A percentile compares a stretch with the other conserved stretches of the same genome.
Conservation (phyloP, 2,329 filamentous ascomycete genomes). For the Cordyceps militaris region DNA sequence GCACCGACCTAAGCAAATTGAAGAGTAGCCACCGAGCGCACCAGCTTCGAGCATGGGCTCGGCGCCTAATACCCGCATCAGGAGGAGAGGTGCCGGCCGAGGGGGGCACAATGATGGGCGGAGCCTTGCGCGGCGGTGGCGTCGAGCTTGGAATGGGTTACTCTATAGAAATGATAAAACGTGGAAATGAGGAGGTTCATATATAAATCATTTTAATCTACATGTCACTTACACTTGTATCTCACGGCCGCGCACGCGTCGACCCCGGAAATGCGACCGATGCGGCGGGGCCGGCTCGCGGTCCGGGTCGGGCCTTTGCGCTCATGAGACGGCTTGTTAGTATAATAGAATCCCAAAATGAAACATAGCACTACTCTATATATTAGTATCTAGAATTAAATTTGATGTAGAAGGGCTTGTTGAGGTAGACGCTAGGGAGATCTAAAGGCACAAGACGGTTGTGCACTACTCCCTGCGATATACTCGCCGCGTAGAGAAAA, state of each 20-base stretch:
- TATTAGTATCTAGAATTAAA: too few species aligned
- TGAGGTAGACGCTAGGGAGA: too few species aligned
- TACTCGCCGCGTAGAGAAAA: too few species aligned
- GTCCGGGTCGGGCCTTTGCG: not conserved
- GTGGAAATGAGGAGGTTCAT: too few species aligned
- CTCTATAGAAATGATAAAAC: too few species aligned
- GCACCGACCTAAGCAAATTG: conserved; percentile 40
- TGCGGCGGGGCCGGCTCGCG: not conserved
- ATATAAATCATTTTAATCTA: not conserved
- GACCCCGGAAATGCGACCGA: not conserved
- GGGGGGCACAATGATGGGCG: conserved; percentile 29
- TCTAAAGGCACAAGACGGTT: too few species aligned
- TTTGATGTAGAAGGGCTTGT: too few species aligned
- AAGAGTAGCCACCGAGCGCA: conserved; percentile 46
- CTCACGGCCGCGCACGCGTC: not conserved
- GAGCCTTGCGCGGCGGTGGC: conserved; percentile 22
- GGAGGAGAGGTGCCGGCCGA: conserved; percentile 32
- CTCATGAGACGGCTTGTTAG: not conserved
- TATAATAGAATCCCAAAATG: not conserved
- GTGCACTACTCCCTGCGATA: too few species aligned
- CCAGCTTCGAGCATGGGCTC: conserved; percentile 45
- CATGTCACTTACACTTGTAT: not conserved
- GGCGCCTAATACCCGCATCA: conserved; percentile 28
- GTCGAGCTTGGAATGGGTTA: conserved; percentile 4
- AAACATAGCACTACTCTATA: not conserved